Percentiles rank a stretch among this genome's conserved stretches.
phyloP scores from a whole-genome alignment of 2,329 filamentous ascomycete species.

The Amesomyces nigricolor region DNA sequence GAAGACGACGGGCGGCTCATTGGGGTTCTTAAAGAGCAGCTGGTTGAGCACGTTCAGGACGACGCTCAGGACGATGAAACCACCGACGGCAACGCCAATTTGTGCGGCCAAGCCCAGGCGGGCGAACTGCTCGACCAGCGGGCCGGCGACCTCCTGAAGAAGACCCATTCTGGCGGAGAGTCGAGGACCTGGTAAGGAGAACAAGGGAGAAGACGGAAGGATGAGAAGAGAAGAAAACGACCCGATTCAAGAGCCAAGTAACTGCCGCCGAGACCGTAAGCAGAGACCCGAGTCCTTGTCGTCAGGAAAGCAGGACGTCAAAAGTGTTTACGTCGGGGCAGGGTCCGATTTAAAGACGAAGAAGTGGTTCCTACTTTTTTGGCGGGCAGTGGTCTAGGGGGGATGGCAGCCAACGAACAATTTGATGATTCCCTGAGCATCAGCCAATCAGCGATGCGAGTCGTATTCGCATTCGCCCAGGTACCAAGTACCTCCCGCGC shows the following conservation, averaged over 20 bases:
- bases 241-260: not conserved
- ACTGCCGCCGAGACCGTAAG: not conserved
- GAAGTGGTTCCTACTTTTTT: slow-evolving; percentile 6
- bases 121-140: slow-evolving; percentile 45
- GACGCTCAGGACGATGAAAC: slow-evolving; percentile 51
- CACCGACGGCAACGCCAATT: slow-evolving; percentile 39
- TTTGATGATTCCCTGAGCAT: not conserved
- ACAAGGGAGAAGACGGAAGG: not conserved
- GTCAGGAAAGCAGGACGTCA: not conserved
- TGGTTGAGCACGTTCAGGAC: slow-evolving; percentile 76
- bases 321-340: not conserved
- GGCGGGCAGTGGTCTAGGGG: slow-evolving; percentile 1
- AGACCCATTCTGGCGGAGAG: slow-evolving; percentile 45
- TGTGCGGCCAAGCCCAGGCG: slow-evolving; percentile 45
- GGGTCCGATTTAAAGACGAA: not conserved
- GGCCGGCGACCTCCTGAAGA: slow-evolving; percentile 47
- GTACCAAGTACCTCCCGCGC: slow-evolving; percentile 13
- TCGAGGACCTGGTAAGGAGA: not conserved
- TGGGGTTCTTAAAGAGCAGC: slow-evolving; percentile 72
- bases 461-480: slow-evolving; percentile 26
- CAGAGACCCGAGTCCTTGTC: not conserved
- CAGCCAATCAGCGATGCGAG: slow-evolving; percentile 16
- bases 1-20: slow-evolving; percentile 76
- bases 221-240: not conserved
- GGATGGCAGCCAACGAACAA: not conserved